Percentiles rank a stretch among this genome's conserved stretches.
Conservation (phyloP, 73 alveolate genomes). For the Uronychia setigera region DNA sequence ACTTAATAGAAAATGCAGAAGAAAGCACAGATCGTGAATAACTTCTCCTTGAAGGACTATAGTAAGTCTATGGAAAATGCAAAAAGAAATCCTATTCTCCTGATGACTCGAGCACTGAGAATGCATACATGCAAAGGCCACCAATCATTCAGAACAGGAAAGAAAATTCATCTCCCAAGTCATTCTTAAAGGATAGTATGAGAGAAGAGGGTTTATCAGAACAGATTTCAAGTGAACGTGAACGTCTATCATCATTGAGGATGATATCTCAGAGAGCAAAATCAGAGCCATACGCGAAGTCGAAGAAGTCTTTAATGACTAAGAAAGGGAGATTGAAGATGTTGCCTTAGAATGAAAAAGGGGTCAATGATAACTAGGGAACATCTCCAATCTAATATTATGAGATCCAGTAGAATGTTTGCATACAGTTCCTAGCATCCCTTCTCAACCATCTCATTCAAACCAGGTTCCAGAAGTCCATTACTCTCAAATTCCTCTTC, state of each 20-base stretch:
- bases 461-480: not conserved
- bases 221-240: not conserved
- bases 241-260: not conserved
- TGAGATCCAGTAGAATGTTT: not conserved
- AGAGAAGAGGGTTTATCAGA: too few relatives aligned
- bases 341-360: not conserved
- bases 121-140: too few relatives aligned
- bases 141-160: too few relatives aligned
- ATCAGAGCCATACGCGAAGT: not conserved
- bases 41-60: not conserved
- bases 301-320: not conserved
- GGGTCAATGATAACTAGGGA: not conserved
- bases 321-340: not conserved
- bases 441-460: not conserved
- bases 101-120: too few relatives aligned
- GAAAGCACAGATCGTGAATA: not conserved
- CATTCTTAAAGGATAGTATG: too few relatives aligned
- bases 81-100: too few relatives aligned
- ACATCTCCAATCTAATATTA: too few relatives aligned
- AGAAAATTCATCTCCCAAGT: too few relatives aligned
- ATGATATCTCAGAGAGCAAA: not conserved
- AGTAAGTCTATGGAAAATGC: not conserved
- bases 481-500: not conserved
- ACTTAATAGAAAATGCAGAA: not conserved
- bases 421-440: not conserved